Evolutionary conservation across 306 rosid species (phyloP).

Genomic region (Cucumis melo): DNA sequence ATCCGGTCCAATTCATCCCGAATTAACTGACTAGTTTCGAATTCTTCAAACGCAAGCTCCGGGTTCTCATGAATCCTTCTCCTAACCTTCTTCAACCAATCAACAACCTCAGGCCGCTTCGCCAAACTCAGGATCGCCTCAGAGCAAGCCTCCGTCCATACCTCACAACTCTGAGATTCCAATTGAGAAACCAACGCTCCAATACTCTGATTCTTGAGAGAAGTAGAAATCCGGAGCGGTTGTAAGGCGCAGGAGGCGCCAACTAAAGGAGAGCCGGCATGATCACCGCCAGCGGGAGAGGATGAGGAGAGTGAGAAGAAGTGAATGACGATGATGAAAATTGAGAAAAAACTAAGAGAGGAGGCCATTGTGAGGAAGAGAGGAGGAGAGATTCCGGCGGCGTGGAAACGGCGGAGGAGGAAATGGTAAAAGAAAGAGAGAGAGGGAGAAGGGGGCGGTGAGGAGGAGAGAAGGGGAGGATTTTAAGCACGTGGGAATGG

Average conservation of each 20-base stretch:
- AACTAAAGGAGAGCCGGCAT: not conserved
- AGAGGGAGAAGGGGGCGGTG: slow-evolving; percentile 4
- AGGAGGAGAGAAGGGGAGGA: not conserved
- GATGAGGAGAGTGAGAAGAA: not conserved
- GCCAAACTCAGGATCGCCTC: slow-evolving; percentile 49
- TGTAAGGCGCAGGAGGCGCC: not conserved
- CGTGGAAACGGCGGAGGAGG: not conserved
- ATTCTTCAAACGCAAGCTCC: slow-evolving; percentile 83
- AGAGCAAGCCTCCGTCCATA: slow-evolving; percentile 54
- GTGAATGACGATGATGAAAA: not conserved
- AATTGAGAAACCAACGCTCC: not conserved
- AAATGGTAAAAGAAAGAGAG: not conserved
- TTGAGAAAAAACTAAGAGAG: not conserved
- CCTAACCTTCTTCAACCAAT: slow-evolving; percentile 52
- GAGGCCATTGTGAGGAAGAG: not conserved
- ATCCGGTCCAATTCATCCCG: slow-evolving; percentile 64
- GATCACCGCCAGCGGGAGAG: not conserved
- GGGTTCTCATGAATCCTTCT: slow-evolving; percentile 77
- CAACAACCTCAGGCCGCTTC: slow-evolving; percentile 43
- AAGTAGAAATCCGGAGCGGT: not conserved
- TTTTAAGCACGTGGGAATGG: slow-evolving; percentile 24
- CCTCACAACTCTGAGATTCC: slow-evolving; percentile 20
- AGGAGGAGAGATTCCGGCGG: not conserved
- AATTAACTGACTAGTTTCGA: slow-evolving; percentile 59
- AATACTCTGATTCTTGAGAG: slow-evolving; percentile 23